Conservation (phyloP, 306 rosid genomes). For the Lathyrus oleraceus region DNA sequence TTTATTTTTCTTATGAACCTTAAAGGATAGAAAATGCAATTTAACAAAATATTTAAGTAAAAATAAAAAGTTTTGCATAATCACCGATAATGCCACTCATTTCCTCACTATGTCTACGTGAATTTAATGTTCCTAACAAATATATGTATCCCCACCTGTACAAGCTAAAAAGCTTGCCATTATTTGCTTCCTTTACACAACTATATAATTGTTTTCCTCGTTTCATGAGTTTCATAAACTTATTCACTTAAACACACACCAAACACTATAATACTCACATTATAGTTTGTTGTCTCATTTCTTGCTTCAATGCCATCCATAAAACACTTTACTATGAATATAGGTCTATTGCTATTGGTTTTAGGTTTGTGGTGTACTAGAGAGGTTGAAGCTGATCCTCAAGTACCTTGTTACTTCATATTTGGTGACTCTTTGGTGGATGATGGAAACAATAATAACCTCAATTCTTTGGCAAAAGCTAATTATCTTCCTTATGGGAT, state of each 20-base stretch:
- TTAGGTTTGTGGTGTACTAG: constrained; percentile 36
- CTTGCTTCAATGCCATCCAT: constrained; percentile 21
- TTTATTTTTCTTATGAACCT: no score
- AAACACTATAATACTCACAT: not conserved
- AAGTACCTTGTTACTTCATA: constrained; percentile 85
- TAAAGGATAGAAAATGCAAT: no score
- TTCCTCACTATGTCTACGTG: constrained; percentile 58
- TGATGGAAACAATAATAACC: constrained; percentile 85
- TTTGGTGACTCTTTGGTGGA: constrained; percentile 95
- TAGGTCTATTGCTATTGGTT: constrained; percentile 19
- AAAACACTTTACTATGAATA: not conserved
- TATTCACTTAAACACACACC: not conserved
- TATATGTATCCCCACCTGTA: constrained; percentile 47
- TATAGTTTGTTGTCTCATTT: not conserved
- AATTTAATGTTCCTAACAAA: constrained; percentile 64
- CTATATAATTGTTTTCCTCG: constrained; percentile 33
- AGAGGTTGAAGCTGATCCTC: constrained; percentile 44
- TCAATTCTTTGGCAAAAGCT: constrained; percentile 79
- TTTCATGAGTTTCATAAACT: constrained; percentile 30
- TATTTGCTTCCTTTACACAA: not conserved
- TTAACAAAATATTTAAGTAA: no score
- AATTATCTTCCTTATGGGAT: constrained; percentile 82
- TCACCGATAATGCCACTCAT: constrained; percentile 11
- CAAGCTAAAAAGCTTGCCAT: constrained; percentile 30
- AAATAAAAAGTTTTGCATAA: no score